Base-by-base conservation (phyloP, 768 basidiomycete genomes). In the Coprinellus micaceus region DNA sequence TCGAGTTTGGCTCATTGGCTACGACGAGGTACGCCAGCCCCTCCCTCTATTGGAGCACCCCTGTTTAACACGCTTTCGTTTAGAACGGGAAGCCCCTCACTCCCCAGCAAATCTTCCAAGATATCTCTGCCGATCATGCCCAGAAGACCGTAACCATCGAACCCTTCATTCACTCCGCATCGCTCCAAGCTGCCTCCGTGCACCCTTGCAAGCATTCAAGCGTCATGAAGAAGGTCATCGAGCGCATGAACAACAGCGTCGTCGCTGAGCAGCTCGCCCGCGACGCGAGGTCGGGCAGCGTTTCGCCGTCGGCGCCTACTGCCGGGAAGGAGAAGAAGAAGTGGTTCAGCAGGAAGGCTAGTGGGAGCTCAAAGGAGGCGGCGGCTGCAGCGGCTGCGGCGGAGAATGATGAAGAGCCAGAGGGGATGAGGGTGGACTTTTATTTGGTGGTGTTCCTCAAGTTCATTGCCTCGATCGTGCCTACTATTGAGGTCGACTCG, bases 191-290 rank as follows among this genome's bases (percentile, higher is more conserved):
- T 1, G 97, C 95, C 0, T 94, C 90, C 0, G 96, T 99, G 11
- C 96, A 99, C 70, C 96, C 96, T 2, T 99, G 96, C 82, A 98
- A 97, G 68, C 96, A 99, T 70, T 91, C 94, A 1, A 92, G 88
- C 70, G 97, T 99, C 56, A 99, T 99, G 97, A 98, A 97, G 82
- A 98, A 98, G 70, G 93, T 98, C 59, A 98, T 98, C 67, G 96
- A 98, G 71, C 83, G 96, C 56, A 98, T 98, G 94, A 97, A 98
- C 72, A 84, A 82, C 61, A 85, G 85, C 59, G 88, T 94, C 25
- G 80, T 89, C 53, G 91, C 87, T 58, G 86, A 91, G 67, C 91
- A 94, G 69, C 80, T 91, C 26, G 57, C 58, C 12, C 54, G 46
- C 15, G 79, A 83, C 58, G 82, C 82, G 60, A 84, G 83, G 64